These are phyloP conservation scores for Aspergillus leporis DNA, from an alignment of 495 filamentous ascomycete species.

Conservation along the genomic window DNA sequence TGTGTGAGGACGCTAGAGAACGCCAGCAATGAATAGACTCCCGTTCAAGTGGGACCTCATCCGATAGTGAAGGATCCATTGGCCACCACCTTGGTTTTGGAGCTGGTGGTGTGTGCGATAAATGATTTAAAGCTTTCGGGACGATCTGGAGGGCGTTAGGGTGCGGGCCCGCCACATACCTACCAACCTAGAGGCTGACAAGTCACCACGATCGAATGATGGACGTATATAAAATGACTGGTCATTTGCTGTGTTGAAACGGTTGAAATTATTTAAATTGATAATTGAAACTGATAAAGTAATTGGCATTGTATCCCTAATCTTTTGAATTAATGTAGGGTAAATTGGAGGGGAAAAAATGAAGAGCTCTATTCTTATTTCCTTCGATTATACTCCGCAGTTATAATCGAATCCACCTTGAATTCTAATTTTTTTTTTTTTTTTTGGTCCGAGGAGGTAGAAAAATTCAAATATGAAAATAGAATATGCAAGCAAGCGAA, in stretches of 20 bases:
- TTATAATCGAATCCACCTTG: background rate
- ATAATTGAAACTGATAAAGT: background rate
- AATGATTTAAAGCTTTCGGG: slow-evolving; percentile 24
- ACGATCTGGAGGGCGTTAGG: slow-evolving; percentile 30
- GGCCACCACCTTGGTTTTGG: slow-evolving; percentile 8
- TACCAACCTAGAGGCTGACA: slow-evolving; percentile 15
- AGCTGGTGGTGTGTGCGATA: slow-evolving; percentile 18
- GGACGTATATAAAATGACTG: slow-evolving; percentile 14
- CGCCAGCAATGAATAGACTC: slow-evolving; percentile 23
- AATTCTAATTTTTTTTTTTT: background rate
- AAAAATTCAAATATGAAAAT: slow-evolving; percentile 9
- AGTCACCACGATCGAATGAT: slow-evolving; percentile 20
- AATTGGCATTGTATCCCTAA: background rate
- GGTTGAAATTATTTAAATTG: slow-evolving; percentile 2
- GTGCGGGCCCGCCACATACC: slow-evolving; percentile 17
- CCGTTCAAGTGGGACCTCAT: slow-evolving; percentile 19
- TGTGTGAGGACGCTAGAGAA: slow-evolving; percentile 16
- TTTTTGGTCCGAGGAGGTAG: slow-evolving; percentile 1
- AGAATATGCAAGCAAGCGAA: slow-evolving; percentile 27
- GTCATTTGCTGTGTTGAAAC: slow-evolving; percentile 12
- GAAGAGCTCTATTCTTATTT: background rate
- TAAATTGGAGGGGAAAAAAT: background rate
- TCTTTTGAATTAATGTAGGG: background rate
- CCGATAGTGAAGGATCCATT: slow-evolving; percentile 13
- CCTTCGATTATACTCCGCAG: background rate